Evolutionary conservation across 1,284 basidiomycete species (phyloP), one percentile per base, ranked within the genome.

Genomic region (Ustilago bromivora): DNA sequence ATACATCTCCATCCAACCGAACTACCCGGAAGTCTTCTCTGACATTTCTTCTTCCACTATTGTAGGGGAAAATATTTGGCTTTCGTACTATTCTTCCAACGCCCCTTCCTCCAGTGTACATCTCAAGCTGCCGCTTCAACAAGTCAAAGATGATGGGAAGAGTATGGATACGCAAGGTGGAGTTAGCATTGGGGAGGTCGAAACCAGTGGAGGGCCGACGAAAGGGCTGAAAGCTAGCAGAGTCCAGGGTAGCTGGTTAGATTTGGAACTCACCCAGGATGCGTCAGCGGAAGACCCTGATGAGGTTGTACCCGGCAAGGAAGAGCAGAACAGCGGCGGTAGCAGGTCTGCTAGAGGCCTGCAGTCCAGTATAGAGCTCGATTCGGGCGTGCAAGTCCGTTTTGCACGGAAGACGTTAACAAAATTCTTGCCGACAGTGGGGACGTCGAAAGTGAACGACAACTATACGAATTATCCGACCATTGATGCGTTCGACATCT

Each of bases 51-150:
- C 89, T 23, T 91, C 90, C 8, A 61, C 89, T 4, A 86, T 92
- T 5, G 89, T 90, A 0, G 87, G 85, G 3, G 92, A 93, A 68
- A 88, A 88, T 53, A 89, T 91, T 78, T 93, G 92, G 92, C 85
- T 93, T 3, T 92, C 92, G 0, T 91, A 90, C 84, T 93, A 93
- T 87, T 32, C 75, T 12, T 57, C 63, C 43, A 82, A 82, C 41
- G 74, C 74, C 2, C 81, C 79, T 11, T 70, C 61, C 2, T 71
- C 67, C 12, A 70, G 66, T 35, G 69, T 82, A 2, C 81, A 82
- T 40, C 47, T 71, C 46, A 76, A 68, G 32, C 40, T 82, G 23
- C 54, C 65, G 2, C 68, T 80, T 65, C 46, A 71, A 0, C 76
- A 71, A 34, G 71, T 73, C 28, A 78, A 79, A 10, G 62, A 67